Evolutionary conservation across 2,329 filamentous ascomycete genomes (phyloP).

Genomic region (Epichloe hybrida): DNA sequence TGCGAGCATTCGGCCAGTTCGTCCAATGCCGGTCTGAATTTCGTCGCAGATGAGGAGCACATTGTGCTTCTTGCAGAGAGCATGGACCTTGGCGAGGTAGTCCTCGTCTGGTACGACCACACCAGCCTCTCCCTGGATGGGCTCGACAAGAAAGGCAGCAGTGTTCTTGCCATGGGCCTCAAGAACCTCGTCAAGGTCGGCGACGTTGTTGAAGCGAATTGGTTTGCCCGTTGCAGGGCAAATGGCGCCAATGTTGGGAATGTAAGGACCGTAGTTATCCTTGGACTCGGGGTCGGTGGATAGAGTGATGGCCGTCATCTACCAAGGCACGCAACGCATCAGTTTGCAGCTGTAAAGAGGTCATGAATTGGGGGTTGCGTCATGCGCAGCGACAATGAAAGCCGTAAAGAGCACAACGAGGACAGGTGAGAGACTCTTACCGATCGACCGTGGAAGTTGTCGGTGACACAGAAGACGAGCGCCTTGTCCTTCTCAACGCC

Average conservation of each 20-base stretch:
- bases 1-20: constrained; percentile 88
- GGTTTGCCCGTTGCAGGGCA: constrained; percentile 61
- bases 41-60: constrained; percentile 95
- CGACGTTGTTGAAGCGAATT: constrained; percentile 77
- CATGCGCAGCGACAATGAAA: not conserved
- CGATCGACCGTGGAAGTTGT: constrained; percentile 95
- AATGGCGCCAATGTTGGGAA: constrained; percentile 71
- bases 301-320: constrained; percentile 92
- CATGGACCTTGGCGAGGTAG: constrained; percentile 69
- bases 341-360: not conserved
- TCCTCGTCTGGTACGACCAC: constrained; percentile 88
- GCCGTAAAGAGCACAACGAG: not conserved
- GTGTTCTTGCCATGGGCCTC: constrained; percentile 72
- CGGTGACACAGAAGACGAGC: constrained; percentile 66
- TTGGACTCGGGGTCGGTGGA: constrained; percentile 91
- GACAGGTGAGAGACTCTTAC: constrained; percentile 35
- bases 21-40: constrained; percentile 94
- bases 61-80: constrained; percentile 87
- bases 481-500: constrained; percentile 75
- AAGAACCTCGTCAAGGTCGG: constrained; percentile 65
- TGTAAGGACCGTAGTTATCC: constrained; percentile 92
- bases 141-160: constrained; percentile 88
- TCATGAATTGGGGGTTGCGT: not conserved
- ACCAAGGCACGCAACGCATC: not conserved
- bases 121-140: constrained; percentile 93